phyloP scores from a whole-genome alignment of 2,329 filamentous ascomycete species.

The Fusarium agapanthi region DNA sequence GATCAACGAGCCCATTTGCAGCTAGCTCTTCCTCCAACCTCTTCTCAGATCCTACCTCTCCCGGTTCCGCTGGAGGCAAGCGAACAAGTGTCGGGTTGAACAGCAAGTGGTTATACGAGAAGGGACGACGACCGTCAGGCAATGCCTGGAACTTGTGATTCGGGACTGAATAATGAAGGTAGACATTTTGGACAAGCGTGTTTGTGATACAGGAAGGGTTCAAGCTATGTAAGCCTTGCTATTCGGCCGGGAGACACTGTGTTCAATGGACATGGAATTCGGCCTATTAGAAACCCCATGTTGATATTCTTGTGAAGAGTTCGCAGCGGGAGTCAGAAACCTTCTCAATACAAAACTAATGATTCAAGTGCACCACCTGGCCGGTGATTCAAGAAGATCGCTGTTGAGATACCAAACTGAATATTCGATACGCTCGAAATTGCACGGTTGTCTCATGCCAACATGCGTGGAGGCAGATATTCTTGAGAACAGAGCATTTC shows the following conservation, averaged over 20 bases:
- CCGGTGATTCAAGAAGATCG: not conserved
- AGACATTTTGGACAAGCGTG: constrained; percentile 4
- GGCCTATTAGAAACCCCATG: not conserved
- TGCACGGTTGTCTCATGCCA: not conserved
- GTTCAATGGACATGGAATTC: not conserved
- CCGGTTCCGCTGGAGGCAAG: constrained; percentile 73
- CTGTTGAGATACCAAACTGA: not conserved
- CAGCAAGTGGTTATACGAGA: constrained; percentile 95
- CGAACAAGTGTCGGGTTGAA: constrained; percentile 81
- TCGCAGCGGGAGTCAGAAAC: not conserved
- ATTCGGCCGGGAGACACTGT: not conserved
- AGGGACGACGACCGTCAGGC: constrained; percentile 67
- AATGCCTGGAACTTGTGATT: constrained; percentile 51
- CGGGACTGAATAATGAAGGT: not conserved
- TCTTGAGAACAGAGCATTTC: not conserved
- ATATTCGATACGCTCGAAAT: not conserved
- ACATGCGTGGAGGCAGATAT: not conserved
- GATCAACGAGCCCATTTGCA: constrained; percentile 63
- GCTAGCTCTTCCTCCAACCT: constrained; percentile 57
- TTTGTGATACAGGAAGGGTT: constrained; percentile 10
- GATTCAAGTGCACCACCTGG: not conserved
- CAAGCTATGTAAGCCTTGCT: constrained; percentile 4
- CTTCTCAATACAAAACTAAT: constrained; percentile 16
- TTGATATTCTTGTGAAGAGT: constrained; percentile 1
- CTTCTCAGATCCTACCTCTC: constrained; percentile 71